Percentiles rank a stretch among this genome's conserved stretches.
phyloP scores from a whole-genome alignment of 768 basidiomycete genomes.

The Russula sp. region DNA sequence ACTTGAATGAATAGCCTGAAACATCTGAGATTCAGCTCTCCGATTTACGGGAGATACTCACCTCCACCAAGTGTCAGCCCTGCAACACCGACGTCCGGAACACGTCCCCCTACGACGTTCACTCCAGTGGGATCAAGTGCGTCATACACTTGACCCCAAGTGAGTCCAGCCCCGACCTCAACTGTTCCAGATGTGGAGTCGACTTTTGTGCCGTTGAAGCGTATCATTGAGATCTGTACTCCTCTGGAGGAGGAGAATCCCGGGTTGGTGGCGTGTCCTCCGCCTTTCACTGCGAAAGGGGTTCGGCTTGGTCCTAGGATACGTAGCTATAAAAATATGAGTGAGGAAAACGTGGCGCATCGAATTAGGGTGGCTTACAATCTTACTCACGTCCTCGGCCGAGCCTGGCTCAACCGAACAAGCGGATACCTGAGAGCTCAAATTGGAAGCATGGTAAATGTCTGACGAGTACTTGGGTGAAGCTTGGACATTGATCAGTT shows the following conservation, averaged over 20 bases:
- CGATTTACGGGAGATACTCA: too few relatives aligned
- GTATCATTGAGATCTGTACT: conserved; percentile 32
- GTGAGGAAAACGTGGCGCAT: neutral
- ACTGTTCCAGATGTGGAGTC: conserved; percentile 7
- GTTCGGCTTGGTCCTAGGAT: conserved; percentile 13
- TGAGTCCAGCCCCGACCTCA: conserved; percentile 15
- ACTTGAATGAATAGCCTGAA: too few relatives aligned
- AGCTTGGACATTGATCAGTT: neutral
- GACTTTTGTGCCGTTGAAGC: conserved; percentile 21
- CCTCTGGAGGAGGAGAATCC: conserved; percentile 35
- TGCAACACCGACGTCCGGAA: too few relatives aligned
- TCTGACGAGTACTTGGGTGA: conserved; percentile 14
- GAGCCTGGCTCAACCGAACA: conserved; percentile 30
- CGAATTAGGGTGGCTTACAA: conserved; percentile 3
- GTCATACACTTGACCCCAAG: too few relatives aligned
- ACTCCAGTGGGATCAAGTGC: too few relatives aligned
- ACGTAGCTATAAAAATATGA: neutral
- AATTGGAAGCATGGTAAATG: conserved; percentile 8
- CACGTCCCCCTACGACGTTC: too few relatives aligned
- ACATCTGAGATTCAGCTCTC: too few relatives aligned
- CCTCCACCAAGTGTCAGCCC: too few relatives aligned
- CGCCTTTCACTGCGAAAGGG: conserved; percentile 29
- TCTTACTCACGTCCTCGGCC: neutral
- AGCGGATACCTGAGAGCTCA: conserved; percentile 1
- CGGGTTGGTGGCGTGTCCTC: conserved; percentile 31